Evolutionary conservation across 2,329 filamentous ascomycete species (phyloP), one percentile per base, ranked within the genome.

Genomic region (Raffaelea deltoideospora): DNA sequence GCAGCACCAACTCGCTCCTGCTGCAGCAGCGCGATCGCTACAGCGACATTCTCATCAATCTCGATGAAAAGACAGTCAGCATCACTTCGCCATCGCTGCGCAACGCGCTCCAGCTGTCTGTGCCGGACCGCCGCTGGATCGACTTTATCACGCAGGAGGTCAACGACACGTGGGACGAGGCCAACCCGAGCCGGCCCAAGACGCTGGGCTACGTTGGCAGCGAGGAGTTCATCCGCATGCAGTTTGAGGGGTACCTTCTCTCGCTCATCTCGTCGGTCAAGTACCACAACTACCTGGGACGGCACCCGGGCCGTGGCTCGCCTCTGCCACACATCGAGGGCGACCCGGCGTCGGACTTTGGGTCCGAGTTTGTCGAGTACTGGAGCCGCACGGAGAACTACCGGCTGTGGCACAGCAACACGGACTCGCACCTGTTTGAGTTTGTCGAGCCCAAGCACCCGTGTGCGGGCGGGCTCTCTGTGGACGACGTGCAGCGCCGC

Each of bases 201-300:
- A 93, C 85, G 3, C 79, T 95, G 65, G 87, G 87, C 22, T 98
- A 95, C 51, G 77, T 85, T 27, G 90, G 90, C 22, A 95, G 86
- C 43, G 90, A 98, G 59, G 90, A 96, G 53, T 95, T 95, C 51
- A 98, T 98, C 48, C 76, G 90, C 22, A 73, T 95, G 29, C 88
- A 96, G 50, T 98, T 98, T 44, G 90, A 98, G 58, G 87, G 95
- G 50, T 98, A 98, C 52, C 70, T 98, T 6, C 69, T 96, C 19
- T 84, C 86, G 0, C 69, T 98, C 43, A 73, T 96, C 31, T 83
- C 87, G 0, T 76, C 83, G 1, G 80, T 87, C 47, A 95, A 95
- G 54, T 96, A 93, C 53, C 86, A 86, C 55, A 76, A 74, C 49
- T 79, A 79, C 50, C 62, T 77, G 20, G 60, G 74, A 43, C 55